phyloP scores from a whole-genome alignment of 1,284 basidiomycete species.

The Bondarzewia mesenterica region DNA sequence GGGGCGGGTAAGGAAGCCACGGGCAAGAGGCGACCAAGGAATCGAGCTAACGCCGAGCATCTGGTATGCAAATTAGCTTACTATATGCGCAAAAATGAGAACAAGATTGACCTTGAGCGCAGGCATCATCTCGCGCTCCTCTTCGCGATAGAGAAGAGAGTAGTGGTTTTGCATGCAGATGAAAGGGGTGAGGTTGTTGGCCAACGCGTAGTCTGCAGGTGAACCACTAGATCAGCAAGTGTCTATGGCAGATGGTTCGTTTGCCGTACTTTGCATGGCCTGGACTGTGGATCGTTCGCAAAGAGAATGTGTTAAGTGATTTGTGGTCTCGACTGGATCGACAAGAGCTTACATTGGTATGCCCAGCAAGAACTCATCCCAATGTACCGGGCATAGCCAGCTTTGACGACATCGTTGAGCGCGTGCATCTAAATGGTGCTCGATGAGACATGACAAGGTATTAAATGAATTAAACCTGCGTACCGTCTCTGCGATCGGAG shows the following conservation, averaged over 20 bases:
- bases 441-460: background rate
- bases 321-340: no score
- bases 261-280: slow-evolving; percentile 6
- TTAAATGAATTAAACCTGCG: background rate
- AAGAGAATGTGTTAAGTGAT: no score
- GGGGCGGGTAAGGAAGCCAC: slow-evolving; percentile 1
- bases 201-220: slow-evolving; percentile 7
- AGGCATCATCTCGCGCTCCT: slow-evolving; percentile 9
- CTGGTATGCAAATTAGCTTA: background rate
- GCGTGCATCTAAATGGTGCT: slow-evolving; percentile 29
- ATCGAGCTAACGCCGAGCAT: slow-evolving; percentile 3
- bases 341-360: slow-evolving; percentile 3
- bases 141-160: slow-evolving; percentile 6
- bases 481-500: slow-evolving; percentile 17
- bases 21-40: slow-evolving; percentile 3
- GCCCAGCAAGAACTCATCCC: slow-evolving; percentile 19
- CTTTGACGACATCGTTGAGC: slow-evolving; percentile 35
- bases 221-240: no score
- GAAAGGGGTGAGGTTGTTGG: slow-evolving; percentile 8
- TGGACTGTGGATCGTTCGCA: background rate
- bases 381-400: slow-evolving; percentile 35
- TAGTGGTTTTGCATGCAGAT: slow-evolving; percentile 10
- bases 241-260: no score
- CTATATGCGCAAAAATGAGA: background rate
- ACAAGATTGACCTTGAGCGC: background rate